A percentile compares a stretch with the other conserved stretches of the same genome.
Conservation (phyloP, 768 basidiomycete genomes). For the Chalciporus chontae region DNA sequence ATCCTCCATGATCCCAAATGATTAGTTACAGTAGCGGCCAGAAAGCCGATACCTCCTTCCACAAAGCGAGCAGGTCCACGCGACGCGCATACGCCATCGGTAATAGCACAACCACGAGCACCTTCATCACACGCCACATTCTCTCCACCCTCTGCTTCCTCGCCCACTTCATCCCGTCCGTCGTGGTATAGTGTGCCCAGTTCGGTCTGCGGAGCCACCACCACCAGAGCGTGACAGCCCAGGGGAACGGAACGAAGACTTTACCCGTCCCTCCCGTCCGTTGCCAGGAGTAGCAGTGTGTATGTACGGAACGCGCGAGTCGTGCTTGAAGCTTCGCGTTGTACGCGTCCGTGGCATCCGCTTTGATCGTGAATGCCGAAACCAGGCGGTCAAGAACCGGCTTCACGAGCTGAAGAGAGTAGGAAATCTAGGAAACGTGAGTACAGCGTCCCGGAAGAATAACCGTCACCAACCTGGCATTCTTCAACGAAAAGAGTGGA, state of each 20-base stretch:
- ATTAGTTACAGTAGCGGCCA: background rate
- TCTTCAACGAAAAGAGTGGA: slow-evolving; percentile 29
- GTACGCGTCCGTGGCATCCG: slow-evolving; percentile 24
- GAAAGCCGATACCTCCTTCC: background rate
- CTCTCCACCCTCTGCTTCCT: slow-evolving; percentile 5
- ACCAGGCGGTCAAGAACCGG: slow-evolving; percentile 25
- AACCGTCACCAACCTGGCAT: slow-evolving; percentile 21
- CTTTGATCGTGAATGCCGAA: slow-evolving; percentile 22
- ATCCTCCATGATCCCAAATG: background rate
- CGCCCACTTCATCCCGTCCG: slow-evolving; percentile 39
- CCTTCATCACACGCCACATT: slow-evolving; percentile 2
- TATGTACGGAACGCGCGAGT: slow-evolving; percentile 19
- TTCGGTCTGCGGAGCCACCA: slow-evolving; percentile 32
- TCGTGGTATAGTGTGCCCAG: slow-evolving; percentile 34
- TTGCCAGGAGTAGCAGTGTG: slow-evolving; percentile 41
- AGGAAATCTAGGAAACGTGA: slow-evolving; percentile 21
- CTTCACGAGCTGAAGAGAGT: slow-evolving; percentile 27
- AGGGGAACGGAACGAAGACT: slow-evolving; percentile 39
- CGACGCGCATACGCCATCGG: slow-evolving; percentile 9
- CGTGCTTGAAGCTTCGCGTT: slow-evolving; percentile 22
- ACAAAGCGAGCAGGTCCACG: slow-evolving; percentile 1
- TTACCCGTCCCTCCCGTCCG: slow-evolving; percentile 36
- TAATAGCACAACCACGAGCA: slow-evolving; percentile 1
- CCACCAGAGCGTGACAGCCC: slow-evolving; percentile 32
- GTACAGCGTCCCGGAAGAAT: background rate